Base-by-base conservation (phyloP, 441 rosid genomes). In the Francoa sonchifolia region DNA sequence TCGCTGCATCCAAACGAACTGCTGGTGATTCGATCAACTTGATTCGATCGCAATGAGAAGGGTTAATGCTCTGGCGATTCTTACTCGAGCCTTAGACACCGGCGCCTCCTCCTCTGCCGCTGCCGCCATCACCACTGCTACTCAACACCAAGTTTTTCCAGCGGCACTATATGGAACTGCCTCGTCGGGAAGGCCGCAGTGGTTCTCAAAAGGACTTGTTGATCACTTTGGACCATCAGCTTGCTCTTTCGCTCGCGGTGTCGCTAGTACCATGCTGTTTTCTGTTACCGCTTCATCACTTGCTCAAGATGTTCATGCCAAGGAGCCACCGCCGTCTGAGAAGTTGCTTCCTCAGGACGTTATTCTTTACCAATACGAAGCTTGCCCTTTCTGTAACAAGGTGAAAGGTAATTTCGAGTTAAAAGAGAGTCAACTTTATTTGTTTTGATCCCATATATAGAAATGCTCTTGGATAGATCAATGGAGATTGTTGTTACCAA, bases 321-420 rank as follows among this genome's bases (percentile, higher is more conserved):
- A 71, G 68, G 88, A 75, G 59, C 22, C 16, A 30, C 52, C 58
- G 2, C 53, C 23, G 0, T 15, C 66, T 6, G 59, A 44, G 46
- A 81, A 67, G 50, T 62, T 73, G 23, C 44, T 50, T 5, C 84
- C 79, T 18, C 69, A 65, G 12, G 93, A 89, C 20, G 83, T 85
- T 5, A 73, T 77, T 40, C 75, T 85, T 8, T 90, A 90, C 59
- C 98, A 90, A 66, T 90, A 82, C 48, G 93, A 86, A 58, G 96
- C 98, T 40, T 90, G 94, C 59, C 94, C 96, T 54, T 90, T 90
- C 61, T 82, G 96, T 70, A 90, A 90, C 68, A 90, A 90, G 67
- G 79, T 85, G 41, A 82, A 76, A 82, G 89, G 96, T 88, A 45
- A 12, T 10, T 10, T 42, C 25, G 11, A 34, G 18, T 26, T n/a